Evolutionary conservation across 192 early-diverging fungal species (phyloP).

Genomic region (Lobosporangium transversale): DNA sequence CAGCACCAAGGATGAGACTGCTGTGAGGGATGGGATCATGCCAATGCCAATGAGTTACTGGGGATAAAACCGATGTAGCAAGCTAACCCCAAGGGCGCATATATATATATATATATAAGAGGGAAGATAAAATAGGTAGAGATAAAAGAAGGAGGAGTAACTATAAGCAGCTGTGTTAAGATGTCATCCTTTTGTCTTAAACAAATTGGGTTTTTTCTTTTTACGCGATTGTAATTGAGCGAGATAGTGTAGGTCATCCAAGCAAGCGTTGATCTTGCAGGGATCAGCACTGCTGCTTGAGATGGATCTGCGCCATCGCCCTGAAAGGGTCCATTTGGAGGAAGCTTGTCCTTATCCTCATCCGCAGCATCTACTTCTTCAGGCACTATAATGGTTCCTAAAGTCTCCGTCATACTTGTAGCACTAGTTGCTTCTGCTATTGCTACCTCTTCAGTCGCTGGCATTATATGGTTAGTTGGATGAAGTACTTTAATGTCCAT

Average conservation of each 20-base stretch:
- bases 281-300: background rate
- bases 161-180: background rate
- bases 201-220: background rate
- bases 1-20: constrained; percentile 29
- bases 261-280: constrained; percentile 8
- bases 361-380: background rate
- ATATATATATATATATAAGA: no score
- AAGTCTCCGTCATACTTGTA: background rate
- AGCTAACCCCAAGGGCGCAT: constrained; percentile 9
- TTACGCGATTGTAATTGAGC: constrained; percentile 42
- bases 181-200: background rate
- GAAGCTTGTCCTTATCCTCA: background rate
- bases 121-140: background rate
- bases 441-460: background rate
- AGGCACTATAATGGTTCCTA: background rate
- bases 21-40: constrained; percentile 26
- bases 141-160: no score
- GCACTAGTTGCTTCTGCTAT: background rate
- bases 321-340: constrained; percentile 1
- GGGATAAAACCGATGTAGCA: constrained; percentile 31
- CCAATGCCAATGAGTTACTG: constrained; percentile 47
- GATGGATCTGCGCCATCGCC: constrained; percentile 32
- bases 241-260: constrained; percentile 42
- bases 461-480: no score
- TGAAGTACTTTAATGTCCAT: no score